Conservation (phyloP, 805 yeast genomes). For the Nakazawaea sp. region DNA sequence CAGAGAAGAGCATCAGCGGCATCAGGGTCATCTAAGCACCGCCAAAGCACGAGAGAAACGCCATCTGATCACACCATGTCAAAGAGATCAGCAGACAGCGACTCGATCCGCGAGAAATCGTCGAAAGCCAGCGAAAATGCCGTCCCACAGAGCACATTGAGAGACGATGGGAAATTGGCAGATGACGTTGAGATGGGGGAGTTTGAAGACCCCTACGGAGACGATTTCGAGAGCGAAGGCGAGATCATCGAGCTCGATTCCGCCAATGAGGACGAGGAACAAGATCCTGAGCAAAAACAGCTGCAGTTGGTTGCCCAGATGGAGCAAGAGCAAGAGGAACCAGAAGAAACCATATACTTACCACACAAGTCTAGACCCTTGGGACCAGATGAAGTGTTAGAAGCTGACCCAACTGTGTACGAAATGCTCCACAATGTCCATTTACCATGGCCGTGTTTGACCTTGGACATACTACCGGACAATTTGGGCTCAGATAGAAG, state of each 20-base stretch:
- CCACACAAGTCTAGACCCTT: slow-evolving; percentile 87
- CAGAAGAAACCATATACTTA: slow-evolving; percentile 53
- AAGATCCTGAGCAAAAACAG: slow-evolving; percentile 18
- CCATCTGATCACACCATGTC: too few species aligned
- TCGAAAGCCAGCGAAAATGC: neutral
- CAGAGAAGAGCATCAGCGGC: too few species aligned
- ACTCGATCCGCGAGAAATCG: neutral
- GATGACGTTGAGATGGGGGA: slow-evolving; percentile 66
- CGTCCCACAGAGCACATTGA: neutral
- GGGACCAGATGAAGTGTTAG: slow-evolving; percentile 93
- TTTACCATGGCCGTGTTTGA: slow-evolving; percentile 95
- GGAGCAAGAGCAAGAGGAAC: slow-evolving; percentile 27
- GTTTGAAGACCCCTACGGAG: slow-evolving; percentile 85
- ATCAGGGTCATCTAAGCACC: too few species aligned
- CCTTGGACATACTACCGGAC: slow-evolving; percentile 86
- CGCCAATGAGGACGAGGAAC: slow-evolving; percentile 43
- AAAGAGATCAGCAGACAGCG: slow-evolving; percentile 26
- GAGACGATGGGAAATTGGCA: slow-evolving; percentile 14
- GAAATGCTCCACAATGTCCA: slow-evolving; percentile 94
- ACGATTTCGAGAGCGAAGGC: slow-evolving; percentile 88
- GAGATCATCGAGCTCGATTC: slow-evolving; percentile 77
- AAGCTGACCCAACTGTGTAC: slow-evolving; percentile 93
- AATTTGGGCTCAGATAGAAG: slow-evolving; percentile 82
- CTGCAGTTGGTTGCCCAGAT: slow-evolving; percentile 14
- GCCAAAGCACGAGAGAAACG: too few species aligned